phyloP scores from a whole-genome alignment of 768 basidiomycete species.

The Clitopilus passeckerianus region DNA sequence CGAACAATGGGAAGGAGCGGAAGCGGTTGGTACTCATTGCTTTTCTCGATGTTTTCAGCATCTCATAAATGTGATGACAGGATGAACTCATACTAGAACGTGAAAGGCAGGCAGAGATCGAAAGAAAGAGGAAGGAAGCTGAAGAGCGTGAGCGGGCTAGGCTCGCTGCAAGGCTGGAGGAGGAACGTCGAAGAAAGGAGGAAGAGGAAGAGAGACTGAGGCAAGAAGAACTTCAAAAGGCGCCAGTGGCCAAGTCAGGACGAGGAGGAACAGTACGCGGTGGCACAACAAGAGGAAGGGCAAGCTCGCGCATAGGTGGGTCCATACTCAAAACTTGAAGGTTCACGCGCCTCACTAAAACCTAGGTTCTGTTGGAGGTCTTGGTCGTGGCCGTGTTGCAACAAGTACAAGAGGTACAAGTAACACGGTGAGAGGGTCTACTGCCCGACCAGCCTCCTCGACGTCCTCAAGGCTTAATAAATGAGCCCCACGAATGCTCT shows the following conservation, averaged over 20 bases:
- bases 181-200: constrained; percentile 46
- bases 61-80: constrained; percentile 25
- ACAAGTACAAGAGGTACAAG: background rate
- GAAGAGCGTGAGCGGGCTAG: constrained; percentile 32
- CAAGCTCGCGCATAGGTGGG: background rate
- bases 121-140: constrained; percentile 35
- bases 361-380: background rate
- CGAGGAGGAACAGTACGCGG: background rate
- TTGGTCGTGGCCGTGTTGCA: background rate
- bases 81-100: constrained; percentile 53
- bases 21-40: constrained; percentile 38
- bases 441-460: background rate
- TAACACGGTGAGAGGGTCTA: background rate
- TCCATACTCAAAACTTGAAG: background rate
- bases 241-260: background rate
- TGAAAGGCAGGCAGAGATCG: constrained; percentile 39
- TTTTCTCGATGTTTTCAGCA: background rate
- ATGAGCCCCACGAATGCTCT: background rate
- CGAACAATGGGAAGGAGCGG: constrained; percentile 71
- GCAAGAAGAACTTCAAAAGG: background rate
- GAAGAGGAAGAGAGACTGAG: constrained; percentile 37
- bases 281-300: background rate
- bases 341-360: background rate
- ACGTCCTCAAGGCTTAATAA: background rate
- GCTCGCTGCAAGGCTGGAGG: constrained; percentile 22